Percentiles rank a stretch among this genome's conserved stretches.
Evolutionary conservation across 2,329 filamentous ascomycete species (phyloP).

Genomic region (Bipolaris bicolor): DNA sequence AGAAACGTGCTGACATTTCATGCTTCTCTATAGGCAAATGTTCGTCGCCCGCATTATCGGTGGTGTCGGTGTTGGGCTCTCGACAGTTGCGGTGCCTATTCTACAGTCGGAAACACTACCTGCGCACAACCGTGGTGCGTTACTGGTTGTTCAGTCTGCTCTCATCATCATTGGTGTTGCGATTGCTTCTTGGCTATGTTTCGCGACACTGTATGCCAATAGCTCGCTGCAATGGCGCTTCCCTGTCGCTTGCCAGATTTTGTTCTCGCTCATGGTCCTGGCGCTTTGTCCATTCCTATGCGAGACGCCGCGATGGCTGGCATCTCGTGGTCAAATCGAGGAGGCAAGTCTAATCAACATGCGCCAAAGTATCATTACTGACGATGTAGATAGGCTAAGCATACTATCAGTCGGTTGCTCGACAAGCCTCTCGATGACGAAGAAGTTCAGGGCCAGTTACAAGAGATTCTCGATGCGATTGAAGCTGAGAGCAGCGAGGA

Average conservation of each 20-base stretch:
- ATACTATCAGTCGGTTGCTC: constrained; percentile 38
- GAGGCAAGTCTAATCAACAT: constrained; percentile 22
- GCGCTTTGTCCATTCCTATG: constrained; percentile 52
- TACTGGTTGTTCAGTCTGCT: constrained; percentile 22
- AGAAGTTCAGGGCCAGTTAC: constrained; percentile 45
- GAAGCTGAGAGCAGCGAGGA: constrained; percentile 36
- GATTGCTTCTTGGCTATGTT: constrained; percentile 24
- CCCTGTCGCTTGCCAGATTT: constrained; percentile 61
- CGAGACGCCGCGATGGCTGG: constrained; percentile 51
- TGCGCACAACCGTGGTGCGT: constrained; percentile 23
- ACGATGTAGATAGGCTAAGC: constrained; percentile 15
- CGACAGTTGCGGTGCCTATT: constrained; percentile 55
- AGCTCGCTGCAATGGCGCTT: constrained; percentile 44
- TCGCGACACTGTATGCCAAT: constrained; percentile 19
- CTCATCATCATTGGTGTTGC: constrained; percentile 27
- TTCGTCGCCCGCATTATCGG: constrained; percentile 48
- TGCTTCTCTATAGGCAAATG: constrained; percentile 24
- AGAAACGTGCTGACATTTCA: not conserved
- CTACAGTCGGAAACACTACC: constrained; percentile 51
- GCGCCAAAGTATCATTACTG: not conserved
- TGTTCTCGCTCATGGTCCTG: constrained; percentile 63
- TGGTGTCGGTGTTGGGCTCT: constrained; percentile 54
- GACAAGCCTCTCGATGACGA: constrained; percentile 40
- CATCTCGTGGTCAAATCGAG: constrained; percentile 31
- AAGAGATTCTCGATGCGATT: constrained; percentile 45